Evolutionary conservation across 257 asterid genomes (phyloP).

Genomic region (Marsdenia floribunda): DNA sequence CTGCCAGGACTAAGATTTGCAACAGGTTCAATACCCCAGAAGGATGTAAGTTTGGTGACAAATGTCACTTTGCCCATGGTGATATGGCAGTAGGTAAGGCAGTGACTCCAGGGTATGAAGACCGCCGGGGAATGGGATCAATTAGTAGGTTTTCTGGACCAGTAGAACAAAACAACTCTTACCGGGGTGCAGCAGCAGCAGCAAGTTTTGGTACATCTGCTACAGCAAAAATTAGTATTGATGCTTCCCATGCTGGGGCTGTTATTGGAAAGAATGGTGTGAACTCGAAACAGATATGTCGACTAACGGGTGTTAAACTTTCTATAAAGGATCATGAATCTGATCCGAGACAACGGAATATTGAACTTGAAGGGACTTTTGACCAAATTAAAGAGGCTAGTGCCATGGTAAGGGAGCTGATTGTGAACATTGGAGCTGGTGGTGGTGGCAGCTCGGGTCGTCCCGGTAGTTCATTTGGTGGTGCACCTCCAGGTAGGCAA

Average conservation of each 20-base stretch:
- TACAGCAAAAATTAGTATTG: constrained; percentile 75
- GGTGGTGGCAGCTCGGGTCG: constrained; percentile 16
- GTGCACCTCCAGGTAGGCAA: constrained; percentile 44
- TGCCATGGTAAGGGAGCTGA: constrained; percentile 69
- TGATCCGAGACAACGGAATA: constrained; percentile 58
- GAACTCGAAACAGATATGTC: constrained; percentile 84
- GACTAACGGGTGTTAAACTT: constrained; percentile 72
- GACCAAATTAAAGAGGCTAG: constrained; percentile 77
- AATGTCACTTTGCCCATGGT: constrained; percentile 91
- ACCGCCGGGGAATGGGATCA: constrained; percentile 44
- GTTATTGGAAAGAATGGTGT: constrained; percentile 86
- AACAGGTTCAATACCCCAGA: constrained; percentile 60
- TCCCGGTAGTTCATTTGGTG: constrained; percentile 28
- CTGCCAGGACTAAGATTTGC: constrained; percentile 66
- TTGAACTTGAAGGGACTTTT: constrained; percentile 81
- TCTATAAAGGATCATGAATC: constrained; percentile 68
- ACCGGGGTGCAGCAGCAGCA: constrained; percentile 36
- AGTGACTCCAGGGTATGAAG: constrained; percentile 37
- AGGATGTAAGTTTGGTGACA: constrained; percentile 91
- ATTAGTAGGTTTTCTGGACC: constrained; percentile 11
- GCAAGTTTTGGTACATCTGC: constrained; percentile 66
- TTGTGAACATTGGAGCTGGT: constrained; percentile 36
- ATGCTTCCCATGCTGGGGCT: constrained; percentile 75
- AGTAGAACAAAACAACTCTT: constrained; percentile 16
- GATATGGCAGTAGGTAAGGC: constrained; percentile 79